These are phyloP conservation scores for Juglanconis oblonga DNA, from an alignment of 2,329 filamentous ascomycete genomes.

Conservation along the genomic window DNA sequence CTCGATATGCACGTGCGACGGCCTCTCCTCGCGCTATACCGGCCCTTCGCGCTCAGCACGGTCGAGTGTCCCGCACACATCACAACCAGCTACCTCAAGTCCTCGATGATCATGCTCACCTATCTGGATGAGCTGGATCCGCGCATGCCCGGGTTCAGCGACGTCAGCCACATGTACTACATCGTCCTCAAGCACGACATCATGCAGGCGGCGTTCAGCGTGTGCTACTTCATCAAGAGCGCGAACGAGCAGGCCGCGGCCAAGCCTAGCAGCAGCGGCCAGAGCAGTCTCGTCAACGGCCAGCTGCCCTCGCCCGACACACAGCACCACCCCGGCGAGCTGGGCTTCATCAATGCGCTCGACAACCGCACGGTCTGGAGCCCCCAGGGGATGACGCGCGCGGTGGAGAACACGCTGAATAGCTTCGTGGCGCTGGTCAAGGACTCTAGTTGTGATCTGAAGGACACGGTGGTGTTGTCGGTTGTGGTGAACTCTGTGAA, in stretches of 20 bases:
- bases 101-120: conserved; percentile 53
- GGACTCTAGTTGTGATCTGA: conserved; percentile 47
- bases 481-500: conserved; percentile 46
- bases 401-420: conserved; percentile 47
- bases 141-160: conserved; percentile 41
- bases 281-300: conserved; percentile 3
- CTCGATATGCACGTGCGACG: conserved; percentile 54
- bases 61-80: conserved; percentile 49
- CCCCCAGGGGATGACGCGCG: conserved; percentile 36
- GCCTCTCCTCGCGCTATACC: conserved; percentile 50
- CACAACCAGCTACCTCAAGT: conserved; percentile 49
- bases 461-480: conserved; percentile 48
- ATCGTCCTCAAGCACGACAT: conserved; percentile 53
- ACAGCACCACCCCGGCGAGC: conserved; percentile 22
- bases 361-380: conserved; percentile 41
- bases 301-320: conserved; percentile 13
- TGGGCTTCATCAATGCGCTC: conserved; percentile 30
- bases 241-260: conserved; percentile 18
- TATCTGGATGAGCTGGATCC: conserved; percentile 55
- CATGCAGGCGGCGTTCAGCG: conserved; percentile 51
- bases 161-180: conserved; percentile 51
- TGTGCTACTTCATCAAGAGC: conserved; percentile 52
- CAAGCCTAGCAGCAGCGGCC: background rate
- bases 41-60: conserved; percentile 52
- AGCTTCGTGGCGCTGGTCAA: conserved; percentile 39